Base-by-base conservation (phyloP, 306 rosid species). In the Corylus avellana region DNA sequence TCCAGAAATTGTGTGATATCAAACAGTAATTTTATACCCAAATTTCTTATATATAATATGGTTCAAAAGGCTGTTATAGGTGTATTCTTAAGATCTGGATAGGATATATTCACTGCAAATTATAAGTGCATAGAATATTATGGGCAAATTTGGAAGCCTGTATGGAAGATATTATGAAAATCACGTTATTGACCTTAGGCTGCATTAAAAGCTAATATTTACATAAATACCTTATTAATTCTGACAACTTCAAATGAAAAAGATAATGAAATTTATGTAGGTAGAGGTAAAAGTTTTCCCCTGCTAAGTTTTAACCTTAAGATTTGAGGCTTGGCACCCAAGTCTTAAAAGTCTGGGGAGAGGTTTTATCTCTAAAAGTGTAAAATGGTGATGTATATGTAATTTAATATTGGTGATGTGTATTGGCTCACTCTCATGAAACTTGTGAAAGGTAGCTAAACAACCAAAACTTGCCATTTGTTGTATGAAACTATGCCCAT, bases 71-170 rank as follows among this genome's bases (percentile, higher is more conserved):
- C 37, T 5, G 0, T 25, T 59, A 25, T 4, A 25, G 58, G 18
- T 54, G 20, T 54, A 54, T 7, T 17, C 20, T 17, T 54, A 8
- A 59, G 39, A 13, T 63, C 4, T 27, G 11, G 44, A 32, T 16
- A 63, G 32, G n/a, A 63, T 32, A 63, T 32, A 32, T 63, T 7
- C 39, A 62, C 39, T 62, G 39, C 42, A 27, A 58, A 58, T 58
- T 1, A 20, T 58, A 22, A 54, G 14, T 22, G 20, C 64, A 58
- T 17, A 8, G 35, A 58, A 25, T 29, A 58, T 25, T 58, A 58
- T 58, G 58, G 29, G 63, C 63, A 57, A 18, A 57, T 57, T 57
- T n/a, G 63, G 32, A 57, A 57, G 63, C 63, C 63, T 57, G 29
- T 57, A 7, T 18, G 18, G 27, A 20, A 57, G 12, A 57, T n/a